A percentile compares a stretch with the other conserved stretches of the same genome.
These are phyloP conservation scores for Cordyceps cateniannulata DNA, from an alignment of 2,329 filamentous ascomycete genomes.

Conservation along the genomic window DNA sequence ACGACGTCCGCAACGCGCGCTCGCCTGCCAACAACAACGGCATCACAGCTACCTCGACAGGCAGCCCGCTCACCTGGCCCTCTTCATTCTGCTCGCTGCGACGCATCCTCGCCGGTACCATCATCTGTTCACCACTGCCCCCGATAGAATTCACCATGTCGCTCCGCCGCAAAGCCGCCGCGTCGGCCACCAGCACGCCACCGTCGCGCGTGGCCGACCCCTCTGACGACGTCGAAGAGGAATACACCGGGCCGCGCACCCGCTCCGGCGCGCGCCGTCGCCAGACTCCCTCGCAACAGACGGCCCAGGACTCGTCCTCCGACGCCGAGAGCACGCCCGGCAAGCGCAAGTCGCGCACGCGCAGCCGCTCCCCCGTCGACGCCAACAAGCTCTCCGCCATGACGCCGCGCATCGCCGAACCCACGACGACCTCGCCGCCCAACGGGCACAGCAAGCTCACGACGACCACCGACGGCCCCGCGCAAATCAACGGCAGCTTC, in stretches of 20 bases:
- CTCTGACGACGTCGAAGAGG: conserved; percentile 39
- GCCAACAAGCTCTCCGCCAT: conserved; percentile 46
- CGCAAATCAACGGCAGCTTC: conserved; percentile 56
- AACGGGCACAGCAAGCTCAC: conserved; percentile 18
- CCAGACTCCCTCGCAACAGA: conserved; percentile 37
- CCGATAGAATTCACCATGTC: conserved; percentile 7
- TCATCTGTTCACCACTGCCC: not conserved
- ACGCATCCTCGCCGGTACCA: conserved; percentile 5
- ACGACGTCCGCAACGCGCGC: not conserved
- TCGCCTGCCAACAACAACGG: not conserved
- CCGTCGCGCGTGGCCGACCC: conserved; percentile 15
- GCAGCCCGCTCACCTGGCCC: not conserved
- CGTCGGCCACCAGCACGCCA: not conserved
- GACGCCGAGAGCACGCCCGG: conserved; percentile 30
- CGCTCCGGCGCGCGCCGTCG: conserved; percentile 60
- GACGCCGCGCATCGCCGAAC: conserved; percentile 36
- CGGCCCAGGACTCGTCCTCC: conserved; percentile 40
- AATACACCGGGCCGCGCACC: conserved; percentile 67
- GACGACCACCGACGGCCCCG: conserved; percentile 21
- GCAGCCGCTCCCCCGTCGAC: conserved; percentile 63
- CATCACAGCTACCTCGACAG: not conserved
- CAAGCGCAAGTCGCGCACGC: conserved; percentile 57
- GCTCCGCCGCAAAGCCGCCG: conserved; percentile 7
- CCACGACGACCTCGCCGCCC: not conserved
- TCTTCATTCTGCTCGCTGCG: not conserved